Evolutionary conservation across 2,329 filamentous ascomycete species (phyloP), one percentile per base, ranked within the genome.

Genomic region (Cladosporium sp.): DNA sequence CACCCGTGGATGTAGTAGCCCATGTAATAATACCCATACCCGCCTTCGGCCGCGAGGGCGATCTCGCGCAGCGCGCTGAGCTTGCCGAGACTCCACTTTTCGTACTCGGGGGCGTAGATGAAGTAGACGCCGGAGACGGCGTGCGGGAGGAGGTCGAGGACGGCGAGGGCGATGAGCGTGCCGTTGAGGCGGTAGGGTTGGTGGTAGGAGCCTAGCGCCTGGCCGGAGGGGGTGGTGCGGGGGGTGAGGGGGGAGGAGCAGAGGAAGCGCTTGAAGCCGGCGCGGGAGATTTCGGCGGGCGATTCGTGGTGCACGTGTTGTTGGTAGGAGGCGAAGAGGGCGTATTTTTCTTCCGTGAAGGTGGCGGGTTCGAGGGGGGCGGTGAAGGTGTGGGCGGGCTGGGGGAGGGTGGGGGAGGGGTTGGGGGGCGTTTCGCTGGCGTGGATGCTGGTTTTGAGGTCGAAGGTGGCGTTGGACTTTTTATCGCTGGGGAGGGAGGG

Each of bases 91-190:
- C 78, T 78, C 70, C 81, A 84, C 53, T 77, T 75, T 59, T 86
- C 82, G 49, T 89, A 82, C 57, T 86, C 86, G 62, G 85, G 82
- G 62, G 91, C 81, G 63, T 93, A 93, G 56, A 93, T 71, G 65
- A 93, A 89, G 70, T 93, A 93, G 9, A 93, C 88, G 4, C 85
- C 85, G 61, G 87, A 91, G 46, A 93, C 85, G 59, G 82, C 84
- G 54, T 88, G 75, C 0, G 88, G 88, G 1, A 93, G 74, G 8
- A 93, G 74, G 64, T 93, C 88, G 4, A 93, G 72, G 1, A 93
- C 85, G 0, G 84, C 84, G 58, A 93, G 78, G 2, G 88, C 88
- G 19, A 92, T 81, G 11, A 93, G 74, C 46, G 81, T 77, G 18
- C 86, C 87, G 63, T 93, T 86, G 2, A 93, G 74, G 31, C 87